A percentile compares a stretch with the other conserved stretches of the same genome.
These are phyloP conservation scores for Talaromyces trachyspermus DNA, from an alignment of 495 filamentous ascomycete genomes.

Conservation along the genomic window DNA sequence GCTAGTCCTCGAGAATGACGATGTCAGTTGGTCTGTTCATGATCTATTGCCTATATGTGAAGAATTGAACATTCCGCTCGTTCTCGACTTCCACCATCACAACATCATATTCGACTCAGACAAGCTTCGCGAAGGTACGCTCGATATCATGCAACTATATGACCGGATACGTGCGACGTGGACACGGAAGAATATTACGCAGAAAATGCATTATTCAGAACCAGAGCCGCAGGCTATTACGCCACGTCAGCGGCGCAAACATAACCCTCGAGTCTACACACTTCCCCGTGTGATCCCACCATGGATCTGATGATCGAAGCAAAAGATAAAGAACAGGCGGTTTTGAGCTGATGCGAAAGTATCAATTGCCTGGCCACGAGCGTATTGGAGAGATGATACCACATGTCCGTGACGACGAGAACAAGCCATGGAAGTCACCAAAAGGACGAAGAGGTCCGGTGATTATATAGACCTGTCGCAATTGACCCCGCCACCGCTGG, in stretches of 20 bases:
- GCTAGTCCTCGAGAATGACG: conserved; percentile 90
- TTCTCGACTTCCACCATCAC: conserved; percentile 92
- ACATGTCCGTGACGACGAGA: conserved; percentile 70
- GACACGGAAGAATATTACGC: conserved; percentile 77
- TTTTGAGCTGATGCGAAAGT: conserved; percentile 91
- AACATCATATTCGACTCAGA: conserved; percentile 79
- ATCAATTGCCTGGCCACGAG: conserved; percentile 71
- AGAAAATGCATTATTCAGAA: conserved; percentile 96
- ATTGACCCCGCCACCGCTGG: conserved; percentile 32
- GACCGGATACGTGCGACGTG: conserved; percentile 78
- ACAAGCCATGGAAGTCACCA: conserved; percentile 48
- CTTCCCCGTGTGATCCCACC: conserved; percentile 68
- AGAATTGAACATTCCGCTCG: conserved; percentile 85
- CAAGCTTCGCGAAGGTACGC: conserved; percentile 74
- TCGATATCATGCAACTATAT: conserved; percentile 66
- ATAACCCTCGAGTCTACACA: conserved; percentile 66
- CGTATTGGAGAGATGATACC: conserved; percentile 72
- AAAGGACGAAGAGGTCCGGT: conserved; percentile 36
- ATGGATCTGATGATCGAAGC: conserved; percentile 99
- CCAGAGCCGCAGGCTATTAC: conserved; percentile 69
- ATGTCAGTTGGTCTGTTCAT: conserved; percentile 84
- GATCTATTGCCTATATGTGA: conserved; percentile 87
- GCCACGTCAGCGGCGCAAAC: conserved; percentile 67
- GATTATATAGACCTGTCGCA: conserved; percentile 45
- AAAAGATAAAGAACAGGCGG: conserved; percentile 96